Percentiles rank a stretch among this genome's conserved stretches.
Conservation (phyloP, 2,329 filamentous ascomycete genomes). For the Apiospora rasikravindrae region DNA sequence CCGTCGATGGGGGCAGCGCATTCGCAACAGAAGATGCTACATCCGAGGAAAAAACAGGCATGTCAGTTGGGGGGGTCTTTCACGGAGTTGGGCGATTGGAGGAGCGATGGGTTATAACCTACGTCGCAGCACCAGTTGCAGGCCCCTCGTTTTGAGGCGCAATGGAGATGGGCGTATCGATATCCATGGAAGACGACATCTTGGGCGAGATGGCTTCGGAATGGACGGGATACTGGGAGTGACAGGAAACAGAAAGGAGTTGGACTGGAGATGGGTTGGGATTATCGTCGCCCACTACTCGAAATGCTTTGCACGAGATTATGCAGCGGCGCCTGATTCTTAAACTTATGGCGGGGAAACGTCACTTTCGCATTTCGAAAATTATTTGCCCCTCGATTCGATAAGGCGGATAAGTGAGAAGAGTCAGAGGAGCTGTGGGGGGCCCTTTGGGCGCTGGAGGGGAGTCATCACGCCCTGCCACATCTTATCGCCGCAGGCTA, state of each 20-base stretch:
- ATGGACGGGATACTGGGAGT: not conserved
- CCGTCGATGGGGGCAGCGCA: constrained; percentile 96
- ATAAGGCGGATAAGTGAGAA: constrained; percentile 17
- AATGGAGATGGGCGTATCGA: constrained; percentile 60
- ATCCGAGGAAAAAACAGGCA: constrained; percentile 21
- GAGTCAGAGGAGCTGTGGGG: not conserved
- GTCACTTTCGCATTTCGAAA: constrained; percentile 17
- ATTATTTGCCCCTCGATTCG: constrained; percentile 16
- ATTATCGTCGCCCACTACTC: constrained; percentile 12
- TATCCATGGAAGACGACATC: constrained; percentile 59
- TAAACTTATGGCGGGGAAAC: constrained; percentile 6
- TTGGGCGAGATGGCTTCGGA: constrained; percentile 27
- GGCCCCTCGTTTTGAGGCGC: constrained; percentile 33
- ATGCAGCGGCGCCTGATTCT: not conserved
- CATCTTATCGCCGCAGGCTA: not conserved
- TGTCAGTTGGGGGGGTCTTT: constrained; percentile 23
- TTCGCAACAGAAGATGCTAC: constrained; percentile 94
- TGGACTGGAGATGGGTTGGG: not conserved
- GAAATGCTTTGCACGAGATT: constrained; percentile 4
- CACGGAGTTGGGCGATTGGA: constrained; percentile 18
- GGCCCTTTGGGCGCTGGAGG: not conserved
- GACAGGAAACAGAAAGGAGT: not conserved
- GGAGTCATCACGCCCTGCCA: constrained; percentile 1
- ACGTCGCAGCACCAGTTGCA: constrained; percentile 57
- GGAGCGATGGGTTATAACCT: constrained; percentile 34